phyloP scores from a whole-genome alignment of 2,329 filamentous ascomycete species.

The Apiospora koreana region DNA sequence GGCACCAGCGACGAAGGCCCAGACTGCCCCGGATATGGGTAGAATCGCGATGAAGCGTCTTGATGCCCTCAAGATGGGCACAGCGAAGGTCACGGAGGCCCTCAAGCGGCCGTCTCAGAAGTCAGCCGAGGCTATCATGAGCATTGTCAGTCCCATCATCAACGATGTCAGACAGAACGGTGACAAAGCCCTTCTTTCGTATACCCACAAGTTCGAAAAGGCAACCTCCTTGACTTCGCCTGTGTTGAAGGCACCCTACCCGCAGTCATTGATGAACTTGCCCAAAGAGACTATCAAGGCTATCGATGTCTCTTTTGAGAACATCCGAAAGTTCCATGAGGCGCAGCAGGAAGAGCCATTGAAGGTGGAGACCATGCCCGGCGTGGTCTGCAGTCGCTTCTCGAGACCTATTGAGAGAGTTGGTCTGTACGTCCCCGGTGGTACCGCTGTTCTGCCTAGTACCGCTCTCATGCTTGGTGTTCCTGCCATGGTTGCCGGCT shows the following conservation, averaged over 20 bases:
- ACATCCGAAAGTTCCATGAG: constrained; percentile 91
- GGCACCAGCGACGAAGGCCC: constrained; percentile 42
- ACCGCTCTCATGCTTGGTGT: constrained; percentile 98
- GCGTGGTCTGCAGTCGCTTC: constrained; percentile 92
- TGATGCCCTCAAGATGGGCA: constrained; percentile 64
- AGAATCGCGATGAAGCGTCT: constrained; percentile 84
- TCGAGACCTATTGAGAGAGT: constrained; percentile 90
- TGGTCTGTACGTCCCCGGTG: constrained; percentile 94
- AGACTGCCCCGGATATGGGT: constrained; percentile 35
- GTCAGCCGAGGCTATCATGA: constrained; percentile 91
- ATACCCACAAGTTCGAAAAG: constrained; percentile 98
- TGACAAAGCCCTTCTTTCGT: constrained; percentile 85
- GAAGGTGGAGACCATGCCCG: constrained; percentile 94
- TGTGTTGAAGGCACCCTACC: constrained; percentile 88
- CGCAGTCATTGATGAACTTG: constrained; percentile 81
- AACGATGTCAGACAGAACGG: constrained; percentile 81
- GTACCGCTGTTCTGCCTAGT: constrained; percentile 94
- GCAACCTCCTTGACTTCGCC: constrained; percentile 88
- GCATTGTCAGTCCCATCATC: constrained; percentile 89
- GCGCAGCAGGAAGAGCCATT: constrained; percentile 84
- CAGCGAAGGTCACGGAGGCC: constrained; percentile 68
- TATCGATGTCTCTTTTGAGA: constrained; percentile 93
- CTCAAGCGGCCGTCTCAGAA: constrained; percentile 90
- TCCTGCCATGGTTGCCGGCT: constrained; percentile 95
- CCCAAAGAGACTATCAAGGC: constrained; percentile 81